Base-by-base conservation (phyloP, 208 protist species). In the Trypanosoma scelopori region DNA sequence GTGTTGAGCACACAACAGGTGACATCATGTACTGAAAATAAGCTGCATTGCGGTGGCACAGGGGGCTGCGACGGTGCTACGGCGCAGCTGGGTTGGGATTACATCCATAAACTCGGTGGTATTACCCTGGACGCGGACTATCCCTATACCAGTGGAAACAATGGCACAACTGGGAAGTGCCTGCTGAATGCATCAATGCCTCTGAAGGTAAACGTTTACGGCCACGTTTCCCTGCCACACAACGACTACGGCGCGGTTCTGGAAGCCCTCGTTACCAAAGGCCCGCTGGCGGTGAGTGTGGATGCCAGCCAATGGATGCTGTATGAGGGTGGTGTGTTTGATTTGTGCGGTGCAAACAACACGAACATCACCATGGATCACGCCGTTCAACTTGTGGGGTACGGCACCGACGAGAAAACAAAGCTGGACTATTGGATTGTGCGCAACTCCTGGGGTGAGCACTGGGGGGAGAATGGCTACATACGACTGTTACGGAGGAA, bases 1-100 rank as follows among this genome's bases (percentile, higher is more conserved):
- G 76, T 76, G 7, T 75, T 98, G 6, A 97, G 92, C 27, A 87
- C 94, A 64, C 92, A 98, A 72, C 78, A 97, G 64, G 65, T 98
- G 43, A 95, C 97, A 27, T 89, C 96, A 41, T 99, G 97, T 79
- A 71, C 75, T 3, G 52, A 76, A 18, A 95, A 90, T 53, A 63
- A 71, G 18, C 23, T 53, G 20, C 74, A 81, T 57, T 87, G 86
- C 48, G 86, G 77, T 25, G 85, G 80, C 35, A 74, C 77, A 28
- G 74, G 81, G 30, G 94, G 91, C 32, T 98, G 92, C 65, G 48
- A 65, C 15, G 93, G 93, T 20, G 84, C 92, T 49, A 76, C 89
- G 30, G 90, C 89, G 55, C 69, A 76, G 42, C 43, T 90, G 46
- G 89, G 87, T 7, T 95, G 85, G 67, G 67, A 92, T 56, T 95